Base-by-base conservation (phyloP, 1,284 basidiomycete genomes). In the Ganoderma resinaceum region DNA sequence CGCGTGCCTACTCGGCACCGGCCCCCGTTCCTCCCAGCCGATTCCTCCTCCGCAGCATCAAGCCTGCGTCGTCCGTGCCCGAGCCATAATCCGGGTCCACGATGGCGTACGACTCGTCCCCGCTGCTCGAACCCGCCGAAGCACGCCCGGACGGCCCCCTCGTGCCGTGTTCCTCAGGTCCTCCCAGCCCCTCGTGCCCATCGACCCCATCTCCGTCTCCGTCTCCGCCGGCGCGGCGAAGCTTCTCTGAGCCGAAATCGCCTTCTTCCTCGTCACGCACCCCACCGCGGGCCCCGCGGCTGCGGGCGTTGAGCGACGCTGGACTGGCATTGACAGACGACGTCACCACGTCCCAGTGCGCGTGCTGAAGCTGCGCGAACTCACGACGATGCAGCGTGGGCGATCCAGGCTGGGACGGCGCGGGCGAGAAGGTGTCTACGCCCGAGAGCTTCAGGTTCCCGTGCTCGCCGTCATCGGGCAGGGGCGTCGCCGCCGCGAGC, bases 351-450 rank as follows among this genome's bases (percentile, higher is more conserved):
- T 49, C 46, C 46, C 46, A 49, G 70, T 73, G 74, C 65, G 68
- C 63, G 66, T 74, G 71, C 60, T 63, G 57, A 66, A 74, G 74
- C 53, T 66, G 58, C 23, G 67, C 46, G 66, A 77, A 71, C 62
- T 74, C 74, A 66, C 74, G 75, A 1, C 80, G 77, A 78, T 84
- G 75, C 57, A 85, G 75, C n/a, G 83, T 84, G 12, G 91, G 91
- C 46, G 91, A 92, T 31, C 88, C 82, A 8, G 91, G 88, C 72
- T 83, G 82, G 38, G 91, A 91, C 20, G 83, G 83, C 52, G 87
- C 87, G 53, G 91, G 92, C 5, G 91, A 92, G 75, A 93, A 91
- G 49, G 90, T 84, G 37, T 87, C 90, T 35, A 89, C 91, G 16
- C 92, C 91, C 1, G 90, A 86, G 53, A 94, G 81, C 75, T 85